These are phyloP conservation scores for Naumovozyma dairenensis DNA, from an alignment of 805 yeast genomes.

Conservation along the genomic window DNA sequence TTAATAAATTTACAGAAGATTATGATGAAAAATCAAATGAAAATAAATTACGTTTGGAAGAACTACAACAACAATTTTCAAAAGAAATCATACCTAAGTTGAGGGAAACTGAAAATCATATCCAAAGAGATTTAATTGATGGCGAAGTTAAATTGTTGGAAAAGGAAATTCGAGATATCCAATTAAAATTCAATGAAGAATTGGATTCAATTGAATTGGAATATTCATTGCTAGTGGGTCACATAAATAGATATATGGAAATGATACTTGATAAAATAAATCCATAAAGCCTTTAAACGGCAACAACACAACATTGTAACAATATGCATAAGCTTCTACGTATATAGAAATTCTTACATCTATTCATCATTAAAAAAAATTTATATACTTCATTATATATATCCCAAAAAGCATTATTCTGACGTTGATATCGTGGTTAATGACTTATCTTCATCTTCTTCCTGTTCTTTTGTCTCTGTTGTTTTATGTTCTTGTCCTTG, in stretches of 20 bases:
- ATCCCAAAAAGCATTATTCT: too few species aligned
- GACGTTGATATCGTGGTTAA: too few species aligned
- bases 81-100: conserved; percentile 41
- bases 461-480: too few species aligned
- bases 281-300: too few species aligned
- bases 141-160: conserved; percentile 32
- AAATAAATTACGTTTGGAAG: conserved; percentile 36
- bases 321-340: too few species aligned
- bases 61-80: conserved; percentile 38
- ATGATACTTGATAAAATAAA: conserved; percentile 16
- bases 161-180: conserved; percentile 27
- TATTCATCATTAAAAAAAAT: too few species aligned
- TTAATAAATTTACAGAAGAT: conserved; percentile 39
- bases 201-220: conserved; percentile 44
- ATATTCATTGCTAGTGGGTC: conserved; percentile 44
- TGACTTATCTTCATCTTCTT: too few species aligned
- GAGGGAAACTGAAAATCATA: conserved; percentile 38
- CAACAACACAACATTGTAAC: too few species aligned
- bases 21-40: conserved; percentile 36
- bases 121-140: conserved; percentile 29
- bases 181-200: conserved; percentile 41
- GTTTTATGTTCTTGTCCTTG: too few species aligned
- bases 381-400: too few species aligned
- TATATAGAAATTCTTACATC: too few species aligned
- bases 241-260: conserved; percentile 39